Evolutionary conservation across 148 eudicot genomes (phyloP).

Genomic region (Diospyros lotus): DNA sequence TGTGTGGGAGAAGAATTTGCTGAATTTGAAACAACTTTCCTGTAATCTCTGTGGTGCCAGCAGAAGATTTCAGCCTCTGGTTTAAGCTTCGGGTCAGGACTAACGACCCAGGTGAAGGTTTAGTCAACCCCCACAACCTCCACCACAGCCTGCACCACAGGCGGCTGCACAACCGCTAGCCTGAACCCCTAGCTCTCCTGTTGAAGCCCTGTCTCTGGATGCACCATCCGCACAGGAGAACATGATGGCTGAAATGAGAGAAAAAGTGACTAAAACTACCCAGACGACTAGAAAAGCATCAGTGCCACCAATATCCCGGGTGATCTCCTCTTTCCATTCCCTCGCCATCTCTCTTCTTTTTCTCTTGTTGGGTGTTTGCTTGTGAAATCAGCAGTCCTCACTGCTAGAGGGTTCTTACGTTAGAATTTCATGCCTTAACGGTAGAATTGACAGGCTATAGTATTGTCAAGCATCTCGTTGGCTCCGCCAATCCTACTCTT

Average conservation of each 20-base stretch:
- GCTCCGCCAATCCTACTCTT: conserved; percentile 5
- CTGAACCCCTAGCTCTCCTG: conserved; percentile 9
- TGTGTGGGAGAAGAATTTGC: neutral
- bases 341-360: conserved; percentile 1
- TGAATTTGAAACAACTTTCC: conserved; percentile 1
- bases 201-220: conserved; percentile 8
- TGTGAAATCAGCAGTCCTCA: conserved; percentile 3
- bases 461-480: neutral
- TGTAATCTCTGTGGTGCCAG: neutral
- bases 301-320: neutral
- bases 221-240: conserved; percentile 17
- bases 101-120: neutral
- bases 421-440: neutral
- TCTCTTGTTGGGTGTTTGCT: neutral
- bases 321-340: neutral
- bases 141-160: conserved; percentile 20
- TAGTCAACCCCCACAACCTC: conserved; percentile 18
- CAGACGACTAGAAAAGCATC: conserved; percentile 4
- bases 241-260: conserved; percentile 1
- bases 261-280: conserved; percentile 1
- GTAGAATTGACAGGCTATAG: neutral
- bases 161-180: conserved; percentile 13
- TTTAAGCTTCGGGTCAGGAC: neutral
- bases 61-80: neutral
- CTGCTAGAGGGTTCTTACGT: conserved; percentile 4